These are phyloP conservation scores for Oryza glumipatula DNA, from an alignment of 176 grass and related monocot species.

Conservation along the genomic window DNA sequence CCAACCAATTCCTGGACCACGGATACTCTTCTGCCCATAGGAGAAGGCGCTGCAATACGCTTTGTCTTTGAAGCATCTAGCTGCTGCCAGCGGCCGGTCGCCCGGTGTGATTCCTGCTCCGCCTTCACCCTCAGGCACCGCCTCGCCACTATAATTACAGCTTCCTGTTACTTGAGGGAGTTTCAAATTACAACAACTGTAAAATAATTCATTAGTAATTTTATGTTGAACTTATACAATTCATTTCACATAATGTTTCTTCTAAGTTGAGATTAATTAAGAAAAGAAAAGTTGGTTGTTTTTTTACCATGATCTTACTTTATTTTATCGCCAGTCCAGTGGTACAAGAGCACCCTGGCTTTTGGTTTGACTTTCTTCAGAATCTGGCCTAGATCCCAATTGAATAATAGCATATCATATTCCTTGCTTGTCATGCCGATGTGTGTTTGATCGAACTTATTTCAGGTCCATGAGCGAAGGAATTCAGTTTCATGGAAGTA, in stretches of 20 bases:
- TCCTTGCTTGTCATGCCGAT: conserved; percentile 8
- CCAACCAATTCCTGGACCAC: too few relatives aligned
- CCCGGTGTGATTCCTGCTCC: too few relatives aligned
- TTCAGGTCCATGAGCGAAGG: conserved; percentile 72
- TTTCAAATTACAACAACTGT: background rate
- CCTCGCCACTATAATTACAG: background rate
- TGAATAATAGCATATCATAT: background rate
- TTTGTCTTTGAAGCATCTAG: too few relatives aligned
- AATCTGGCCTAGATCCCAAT: background rate
- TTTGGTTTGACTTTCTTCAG: background rate
- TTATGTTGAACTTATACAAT: background rate
- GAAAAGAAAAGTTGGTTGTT: background rate
- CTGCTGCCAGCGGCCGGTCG: too few relatives aligned
- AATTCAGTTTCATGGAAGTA: conserved; percentile 73
- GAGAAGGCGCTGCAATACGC: too few relatives aligned
- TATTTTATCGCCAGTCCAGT: background rate
- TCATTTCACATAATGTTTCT: background rate
- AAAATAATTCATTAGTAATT: conserved; percentile 2
- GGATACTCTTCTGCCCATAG: too few relatives aligned
- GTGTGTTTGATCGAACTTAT: conserved; percentile 21
- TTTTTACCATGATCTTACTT: conserved; percentile 3
- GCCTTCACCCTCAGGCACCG: too few relatives aligned
- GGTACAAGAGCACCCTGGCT: conserved; percentile 10
- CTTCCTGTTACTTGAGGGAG: background rate
- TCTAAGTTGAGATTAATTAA: too few relatives aligned